Evolutionary conservation across 331 rosid genomes (phyloP), one percentile per base, ranked within the genome.

Genomic region (Quercus lobata): DNA sequence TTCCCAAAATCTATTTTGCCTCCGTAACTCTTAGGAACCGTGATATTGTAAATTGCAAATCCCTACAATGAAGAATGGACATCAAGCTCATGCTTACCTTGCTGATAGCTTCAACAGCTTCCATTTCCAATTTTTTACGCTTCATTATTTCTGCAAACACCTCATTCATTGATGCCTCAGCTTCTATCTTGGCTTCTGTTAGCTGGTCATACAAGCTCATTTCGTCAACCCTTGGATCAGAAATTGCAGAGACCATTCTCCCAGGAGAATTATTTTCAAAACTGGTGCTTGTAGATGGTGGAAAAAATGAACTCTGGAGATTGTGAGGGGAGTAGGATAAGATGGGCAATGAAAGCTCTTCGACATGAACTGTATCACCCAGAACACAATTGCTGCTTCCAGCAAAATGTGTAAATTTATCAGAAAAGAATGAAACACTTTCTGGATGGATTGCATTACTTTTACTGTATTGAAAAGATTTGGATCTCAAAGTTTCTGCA

Each of bases 101-200:
- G 61, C 76, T 78, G 37, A 92, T 84, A 78, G 89, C 87, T 65
- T 86, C 89, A 55, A 79, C 66, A 37, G 97, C 97, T 78, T 87
- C 82, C 17, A 66, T 76, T 87, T 91, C 97, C 84, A 88, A 82
- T 80, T 81, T 81, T 79, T 76, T 82, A 76, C 89, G 53, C 76
- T 79, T 89, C 3, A 69, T 57, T 57, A 83, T 70, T 83, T 81
- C 89, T 7, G 76, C 68, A 52, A 75, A 70, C 56, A 87, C 87
- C 69, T 88, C 89, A 6, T 80, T 83, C 65, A 57, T 81, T 5
- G 85, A 87, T 24, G 77, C 82, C 83, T 88, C 90, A 2, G 84
- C 89, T 90, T 92, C 91, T 60, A 73, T 69, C 35, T 70, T 69
- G 73, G 87, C 76, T 79, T 89, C 91, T 24, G 29, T 79, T 73